Evolutionary conservation across 2,329 filamentous ascomycete genomes (phyloP).

Genomic region (Huntiella omanensis): DNA sequence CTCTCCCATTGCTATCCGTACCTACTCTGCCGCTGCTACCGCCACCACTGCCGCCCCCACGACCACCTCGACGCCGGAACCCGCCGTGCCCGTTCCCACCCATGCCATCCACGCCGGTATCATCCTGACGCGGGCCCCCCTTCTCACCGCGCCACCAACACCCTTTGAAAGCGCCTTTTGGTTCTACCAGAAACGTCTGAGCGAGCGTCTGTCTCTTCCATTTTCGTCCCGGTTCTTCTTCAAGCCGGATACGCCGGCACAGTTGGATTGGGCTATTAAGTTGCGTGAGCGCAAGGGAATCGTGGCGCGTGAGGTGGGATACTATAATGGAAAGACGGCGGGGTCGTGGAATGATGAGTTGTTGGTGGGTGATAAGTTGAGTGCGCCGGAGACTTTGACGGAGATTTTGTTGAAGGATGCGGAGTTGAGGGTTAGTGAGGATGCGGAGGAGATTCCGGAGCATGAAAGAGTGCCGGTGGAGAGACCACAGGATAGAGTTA

Average conservation of each 20-base stretch:
- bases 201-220: conserved; percentile 73
- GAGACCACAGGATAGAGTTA: conserved; percentile 48
- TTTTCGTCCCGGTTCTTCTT: conserved; percentile 91
- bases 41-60: conserved; percentile 9
- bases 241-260: conserved; percentile 69
- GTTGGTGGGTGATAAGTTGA: conserved; percentile 51
- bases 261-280: conserved; percentile 82
- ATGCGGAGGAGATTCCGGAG: conserved; percentile 37
- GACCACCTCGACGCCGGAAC: conserved; percentile 9
- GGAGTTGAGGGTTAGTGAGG: conserved; percentile 40
- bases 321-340: conserved; percentile 52
- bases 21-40: conserved; percentile 19
- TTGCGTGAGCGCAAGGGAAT: conserved; percentile 53
- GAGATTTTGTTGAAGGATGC: conserved; percentile 59
- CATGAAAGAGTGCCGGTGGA: conserved; percentile 49
- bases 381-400: conserved; percentile 43
- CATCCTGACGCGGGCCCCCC: conserved; percentile 71
- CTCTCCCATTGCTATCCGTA: neutral
- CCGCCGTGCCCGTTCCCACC: conserved; percentile 13
- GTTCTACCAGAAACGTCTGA: conserved; percentile 93
- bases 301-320: conserved; percentile 66
- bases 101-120: conserved; percentile 46
- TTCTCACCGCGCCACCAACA: conserved; percentile 66
- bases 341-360: conserved; percentile 86
- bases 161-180: conserved; percentile 85